Base-by-base conservation (phyloP, 2,329 filamentous ascomycete genomes). In the Madurella mycetomatis region DNA sequence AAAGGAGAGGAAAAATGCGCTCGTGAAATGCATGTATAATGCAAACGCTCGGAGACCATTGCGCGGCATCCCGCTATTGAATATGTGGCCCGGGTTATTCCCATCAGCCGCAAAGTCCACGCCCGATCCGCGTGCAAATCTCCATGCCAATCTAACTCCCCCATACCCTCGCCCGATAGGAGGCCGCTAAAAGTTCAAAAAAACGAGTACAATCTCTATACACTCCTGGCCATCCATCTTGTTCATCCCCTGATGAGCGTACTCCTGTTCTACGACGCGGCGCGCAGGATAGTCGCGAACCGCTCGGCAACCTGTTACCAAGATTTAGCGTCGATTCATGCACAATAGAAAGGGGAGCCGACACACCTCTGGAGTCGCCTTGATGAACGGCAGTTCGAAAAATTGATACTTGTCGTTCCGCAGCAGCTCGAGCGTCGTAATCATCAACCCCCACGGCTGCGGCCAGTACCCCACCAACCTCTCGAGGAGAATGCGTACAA, bases 401-500 rank as follows among this genome's bases (percentile, higher is more conserved):
- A 99, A 95, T 66, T 85, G 85, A 71, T 92, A 95, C 67, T 85
- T 89, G 51, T 88, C 86, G 69, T 95, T 96, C 77, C 95, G 95
- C 62, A 95, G 79, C 54, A 99, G 80, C 74, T 97, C 94, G 59
- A 94, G 76, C 57, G 95, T 81, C 37, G 91, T 92, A 59, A 92
- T 86, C 68, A 96, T 86, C 42, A 99, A 76, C 12, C 95, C 95
- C 92, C 92, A 97, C 16, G 95, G 92, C 69, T 97, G 92, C 49
- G 92, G 92, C 74, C 92, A 90, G 69, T 90, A 90, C 18, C 90
- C 88, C 56, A 95, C 83, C 45, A 96, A 77, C 47, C 94, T 84
- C 77, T 99, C 94, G 39, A 96, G 78, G 44, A 99, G 76, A 19
- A 96, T 85, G 45, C 92, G 84, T 49, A 90, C 90, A 55, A 99